phyloP scores from a whole-genome alignment of 768 basidiomycete genomes.

The Mrakia hoshinonis region DNA sequence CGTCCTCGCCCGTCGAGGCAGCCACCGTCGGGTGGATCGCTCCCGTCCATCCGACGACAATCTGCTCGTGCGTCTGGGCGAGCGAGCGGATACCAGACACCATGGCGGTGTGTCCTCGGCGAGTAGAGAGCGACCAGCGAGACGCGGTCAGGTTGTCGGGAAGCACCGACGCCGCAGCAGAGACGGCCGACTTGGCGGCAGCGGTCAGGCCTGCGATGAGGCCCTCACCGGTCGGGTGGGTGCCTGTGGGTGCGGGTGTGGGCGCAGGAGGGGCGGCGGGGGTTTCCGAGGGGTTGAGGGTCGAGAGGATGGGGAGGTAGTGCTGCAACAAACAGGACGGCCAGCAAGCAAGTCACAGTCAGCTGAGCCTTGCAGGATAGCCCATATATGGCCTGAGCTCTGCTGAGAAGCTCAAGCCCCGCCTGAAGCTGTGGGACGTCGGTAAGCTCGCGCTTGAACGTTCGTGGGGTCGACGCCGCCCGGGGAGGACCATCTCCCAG shows the following conservation, averaged over 20 bases:
- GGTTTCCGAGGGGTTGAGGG: constrained; percentile 41
- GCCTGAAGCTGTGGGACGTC: no score
- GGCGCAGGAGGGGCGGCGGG: background rate
- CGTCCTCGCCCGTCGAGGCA: constrained; percentile 38
- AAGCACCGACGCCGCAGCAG: background rate
- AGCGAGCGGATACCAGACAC: constrained; percentile 84
- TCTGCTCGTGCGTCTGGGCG: constrained; percentile 72
- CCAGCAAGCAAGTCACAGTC: no score
- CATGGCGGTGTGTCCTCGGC: constrained; percentile 91
- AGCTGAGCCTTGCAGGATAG: no score
- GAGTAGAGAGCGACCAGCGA: constrained; percentile 65
- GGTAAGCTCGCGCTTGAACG: no score
- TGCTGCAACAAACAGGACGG: constrained; percentile 42
- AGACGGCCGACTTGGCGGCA: constrained; percentile 7
- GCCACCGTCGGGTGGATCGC: constrained; percentile 55
- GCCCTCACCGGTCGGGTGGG: background rate
- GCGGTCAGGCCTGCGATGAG: constrained; percentile 1
- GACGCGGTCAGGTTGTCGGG: background rate
- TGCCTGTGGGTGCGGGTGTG: background rate
- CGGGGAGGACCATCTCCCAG: no score
- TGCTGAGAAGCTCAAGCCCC: no score
- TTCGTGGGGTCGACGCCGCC: no score
- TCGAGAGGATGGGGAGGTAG: constrained; percentile 63
- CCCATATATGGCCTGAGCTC: no score
- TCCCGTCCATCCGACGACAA: constrained; percentile 90